Evolutionary conservation across 1,284 basidiomycete species (phyloP).

Genomic region (Ceratorhiza oryzae-sativae): DNA sequence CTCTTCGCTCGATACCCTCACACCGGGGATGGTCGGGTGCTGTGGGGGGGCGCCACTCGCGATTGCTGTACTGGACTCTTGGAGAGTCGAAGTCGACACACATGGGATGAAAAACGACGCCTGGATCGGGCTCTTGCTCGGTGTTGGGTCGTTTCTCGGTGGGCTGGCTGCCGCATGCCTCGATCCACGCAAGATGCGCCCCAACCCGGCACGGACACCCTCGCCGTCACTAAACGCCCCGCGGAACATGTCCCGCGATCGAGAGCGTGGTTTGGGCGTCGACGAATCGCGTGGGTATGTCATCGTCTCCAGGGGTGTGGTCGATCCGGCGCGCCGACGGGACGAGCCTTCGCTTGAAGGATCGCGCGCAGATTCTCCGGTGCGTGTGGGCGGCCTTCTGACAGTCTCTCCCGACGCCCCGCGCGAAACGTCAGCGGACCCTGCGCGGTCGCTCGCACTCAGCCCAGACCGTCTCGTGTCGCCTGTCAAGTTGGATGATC

Average conservation of each 20-base stretch:
- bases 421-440: constrained; percentile 6
- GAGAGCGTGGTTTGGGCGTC: constrained; percentile 19
- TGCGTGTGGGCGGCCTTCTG: not conserved
- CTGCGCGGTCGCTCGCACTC: not conserved
- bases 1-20: constrained; percentile 13
- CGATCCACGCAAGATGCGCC: constrained; percentile 14
- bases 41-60: not conserved
- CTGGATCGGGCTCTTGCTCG: constrained; percentile 1
- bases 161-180: constrained; percentile 14
- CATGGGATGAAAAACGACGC: constrained; percentile 11
- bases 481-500: not conserved
- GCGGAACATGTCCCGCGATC: constrained; percentile 20
- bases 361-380: not conserved
- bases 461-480: constrained; percentile 1
- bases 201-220: constrained; percentile 21
- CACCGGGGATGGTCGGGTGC: not conserved
- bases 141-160: not conserved
- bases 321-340: not conserved
- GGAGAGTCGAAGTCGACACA: constrained; percentile 7
- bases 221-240: constrained; percentile 31
- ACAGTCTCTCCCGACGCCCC: constrained; percentile 33
- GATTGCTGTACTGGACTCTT: constrained; percentile 11
- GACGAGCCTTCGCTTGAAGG: constrained; percentile 15
- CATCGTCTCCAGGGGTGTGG: constrained; percentile 21
- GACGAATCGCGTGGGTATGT: not conserved